A percentile compares a stretch with the other conserved stretches of the same genome.
Conservation (phyloP, 2,329 filamentous ascomycete genomes). For the Exophiala alcalophila region DNA sequence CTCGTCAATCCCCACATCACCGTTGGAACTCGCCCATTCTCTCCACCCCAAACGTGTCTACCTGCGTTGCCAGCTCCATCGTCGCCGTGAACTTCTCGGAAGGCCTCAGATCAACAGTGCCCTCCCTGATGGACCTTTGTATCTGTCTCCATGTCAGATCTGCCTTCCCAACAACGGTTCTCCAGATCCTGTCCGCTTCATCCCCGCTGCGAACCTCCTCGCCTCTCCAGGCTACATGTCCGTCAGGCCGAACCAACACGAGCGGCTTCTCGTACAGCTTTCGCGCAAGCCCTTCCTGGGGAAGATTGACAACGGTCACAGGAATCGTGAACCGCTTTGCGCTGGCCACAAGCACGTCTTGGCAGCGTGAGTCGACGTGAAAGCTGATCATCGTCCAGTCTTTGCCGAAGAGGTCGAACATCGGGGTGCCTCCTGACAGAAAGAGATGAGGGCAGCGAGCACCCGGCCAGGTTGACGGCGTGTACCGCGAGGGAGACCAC, state of each 20-base stretch:
- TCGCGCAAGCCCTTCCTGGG: constrained; percentile 8
- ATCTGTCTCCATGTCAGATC: neutral
- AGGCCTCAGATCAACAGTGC: neutral
- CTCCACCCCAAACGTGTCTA: constrained; percentile 8
- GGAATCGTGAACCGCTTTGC: constrained; percentile 3
- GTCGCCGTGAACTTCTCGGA: constrained; percentile 9
- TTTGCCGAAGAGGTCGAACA: constrained; percentile 20
- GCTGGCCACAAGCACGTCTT: constrained; percentile 2
- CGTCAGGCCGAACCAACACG: constrained; percentile 19
- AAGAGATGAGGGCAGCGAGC: constrained; percentile 15
- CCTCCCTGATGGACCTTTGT: neutral
- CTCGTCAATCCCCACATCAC: too few relatives aligned
- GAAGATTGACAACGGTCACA: constrained; percentile 5
- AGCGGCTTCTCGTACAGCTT: constrained; percentile 16
- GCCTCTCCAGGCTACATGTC: constrained; percentile 22
- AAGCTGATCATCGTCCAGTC: constrained; percentile 15
- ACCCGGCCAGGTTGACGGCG: constrained; percentile 17
- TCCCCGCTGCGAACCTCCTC: neutral
- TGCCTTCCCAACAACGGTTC: neutral
- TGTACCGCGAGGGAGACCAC: constrained; percentile 10
- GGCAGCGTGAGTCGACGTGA: neutral
- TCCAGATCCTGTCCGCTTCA: constrained; percentile 4
- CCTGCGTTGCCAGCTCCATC: constrained; percentile 4
- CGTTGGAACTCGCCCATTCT: constrained; percentile 15
- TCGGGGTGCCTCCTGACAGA: constrained; percentile 13